phyloP scores from a whole-genome alignment of 352 stramenopile genomes.

The Phytophthora colocasiae region DNA sequence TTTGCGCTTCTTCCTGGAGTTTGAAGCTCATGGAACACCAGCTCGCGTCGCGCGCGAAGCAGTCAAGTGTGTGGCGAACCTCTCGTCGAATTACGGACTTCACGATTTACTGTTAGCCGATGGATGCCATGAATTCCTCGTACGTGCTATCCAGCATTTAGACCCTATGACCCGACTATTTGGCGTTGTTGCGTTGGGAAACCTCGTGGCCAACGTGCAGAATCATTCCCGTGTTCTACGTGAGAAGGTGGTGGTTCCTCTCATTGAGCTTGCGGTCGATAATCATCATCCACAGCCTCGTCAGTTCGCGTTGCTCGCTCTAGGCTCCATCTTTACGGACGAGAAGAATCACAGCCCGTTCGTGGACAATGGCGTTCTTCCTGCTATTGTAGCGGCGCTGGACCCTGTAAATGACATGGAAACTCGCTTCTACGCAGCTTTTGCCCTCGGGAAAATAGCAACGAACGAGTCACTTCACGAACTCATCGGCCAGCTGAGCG shows the following conservation, averaged over 20 bases:
- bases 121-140: conserved; percentile 84
- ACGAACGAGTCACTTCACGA: conserved; percentile 79
- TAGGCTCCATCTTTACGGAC: conserved; percentile 87
- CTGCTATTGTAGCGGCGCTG: conserved; percentile 75
- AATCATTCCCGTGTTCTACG: conserved; percentile 82
- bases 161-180: conserved; percentile 87
- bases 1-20: conserved; percentile 80
- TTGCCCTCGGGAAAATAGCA: conserved; percentile 94
- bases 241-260: conserved; percentile 60
- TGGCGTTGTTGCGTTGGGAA: conserved; percentile 89
- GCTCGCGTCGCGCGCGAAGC: conserved; percentile 61
- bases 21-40: conserved; percentile 43
- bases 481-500: conserved; percentile 60
- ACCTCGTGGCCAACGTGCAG: conserved; percentile 88
- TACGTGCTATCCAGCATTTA: conserved; percentile 60
- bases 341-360: conserved; percentile 71
- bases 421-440: conserved; percentile 93
- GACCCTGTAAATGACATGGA: conserved; percentile 81
- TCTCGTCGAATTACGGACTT: conserved; percentile 85
- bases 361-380: conserved; percentile 72
- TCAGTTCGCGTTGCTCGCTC: conserved; percentile 83
- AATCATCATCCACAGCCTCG: conserved; percentile 52
- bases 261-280: conserved; percentile 67
- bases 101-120: conserved; percentile 87
- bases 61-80: conserved; percentile 79